These are phyloP conservation scores for Diaporthe sp. DNA, from an alignment of 2,329 filamentous ascomycete genomes.

Conservation along the genomic window DNA sequence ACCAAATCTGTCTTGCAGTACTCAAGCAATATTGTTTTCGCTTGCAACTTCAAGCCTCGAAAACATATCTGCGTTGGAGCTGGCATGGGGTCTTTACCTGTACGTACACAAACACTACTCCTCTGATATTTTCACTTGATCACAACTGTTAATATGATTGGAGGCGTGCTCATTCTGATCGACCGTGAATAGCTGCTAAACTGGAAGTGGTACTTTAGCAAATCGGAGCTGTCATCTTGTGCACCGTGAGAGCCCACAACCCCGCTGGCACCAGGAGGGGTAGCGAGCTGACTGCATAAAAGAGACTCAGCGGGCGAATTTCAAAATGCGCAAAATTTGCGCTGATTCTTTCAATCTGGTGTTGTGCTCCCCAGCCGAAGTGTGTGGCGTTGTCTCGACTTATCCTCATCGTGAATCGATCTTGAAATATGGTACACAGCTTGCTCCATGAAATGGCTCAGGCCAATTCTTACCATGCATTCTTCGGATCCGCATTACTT, in stretches of 20 bases:
- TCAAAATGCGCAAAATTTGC: not conserved
- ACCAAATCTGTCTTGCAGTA: not conserved
- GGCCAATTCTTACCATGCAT: not conserved
- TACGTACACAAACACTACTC: not conserved
- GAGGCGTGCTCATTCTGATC: not conserved
- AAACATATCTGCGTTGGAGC: too few species aligned
- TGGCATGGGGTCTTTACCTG: not conserved
- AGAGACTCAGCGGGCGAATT: too few species aligned
- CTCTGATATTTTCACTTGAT: not conserved
- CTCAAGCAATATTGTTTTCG: not conserved
- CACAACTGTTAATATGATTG: not conserved
- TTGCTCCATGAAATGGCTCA: not conserved
- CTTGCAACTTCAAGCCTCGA: not conserved
- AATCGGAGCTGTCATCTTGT: conserved; percentile 5
- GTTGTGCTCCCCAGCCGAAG: not conserved
- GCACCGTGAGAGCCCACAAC: not conserved
- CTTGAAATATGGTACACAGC: not conserved
- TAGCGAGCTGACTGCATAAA: conserved; percentile 12
- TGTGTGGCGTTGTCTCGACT: not conserved
- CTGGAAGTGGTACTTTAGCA: not conserved
- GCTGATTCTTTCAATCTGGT: not conserved
- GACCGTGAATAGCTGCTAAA: not conserved
- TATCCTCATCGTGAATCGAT: not conserved
- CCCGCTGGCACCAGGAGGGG: not conserved
- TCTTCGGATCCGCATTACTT: not conserved